Base-by-base conservation (phyloP, 148 eudicot genomes). In the Fagopyrum tataricum region DNA sequence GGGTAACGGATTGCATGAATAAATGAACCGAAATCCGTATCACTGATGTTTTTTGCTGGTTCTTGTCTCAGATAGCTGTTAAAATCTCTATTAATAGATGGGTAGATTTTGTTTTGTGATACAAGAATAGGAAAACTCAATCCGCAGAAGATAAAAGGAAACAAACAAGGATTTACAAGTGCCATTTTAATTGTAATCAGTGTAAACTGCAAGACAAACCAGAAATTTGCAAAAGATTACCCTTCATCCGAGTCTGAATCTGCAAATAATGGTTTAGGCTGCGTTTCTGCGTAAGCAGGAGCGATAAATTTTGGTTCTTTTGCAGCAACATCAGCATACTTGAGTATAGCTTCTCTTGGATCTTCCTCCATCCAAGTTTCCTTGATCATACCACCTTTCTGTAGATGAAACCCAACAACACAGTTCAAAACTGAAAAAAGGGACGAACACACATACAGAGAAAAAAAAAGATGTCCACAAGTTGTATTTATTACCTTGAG, bases 301-400 rank as follows among this genome's bases (percentile, higher is more conserved):
- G 98, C 91, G 40, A 95, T 95, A 78, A 71, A 95, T 71, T 91
- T 95, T 0, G 98, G 98, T 40, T 95, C 98, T 78, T 95, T 91
- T 24, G 85, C 90, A 31, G 97, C 98, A 76, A 71, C 96, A 77
- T 95, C 96, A 6, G 97, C 97, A 81, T 91, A 87, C 77, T 91
- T 91, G 21, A 95, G 81, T 73, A 95, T 95, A 76, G 98, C 98
- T 82, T 91, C 98, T 83, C 98, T 87, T 31, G 98, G 98, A 81
- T 95, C 98, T 83, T 95, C 97, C 0, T 95, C 97, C 98, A 91
- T 91, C 98, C 98, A 91, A 31, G 97, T 91, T 80, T 94, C 98
- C 84, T 94, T 91, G 71, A 91, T 81, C 96, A 91, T 67, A 48
- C 98, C 98, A 76, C 98, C 98, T 91, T 91, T 80, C 98, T 95